These are phyloP conservation scores for Thymus mandschuricus DNA, from an alignment of 257 asterid species.

Conservation along the genomic window DNA sequence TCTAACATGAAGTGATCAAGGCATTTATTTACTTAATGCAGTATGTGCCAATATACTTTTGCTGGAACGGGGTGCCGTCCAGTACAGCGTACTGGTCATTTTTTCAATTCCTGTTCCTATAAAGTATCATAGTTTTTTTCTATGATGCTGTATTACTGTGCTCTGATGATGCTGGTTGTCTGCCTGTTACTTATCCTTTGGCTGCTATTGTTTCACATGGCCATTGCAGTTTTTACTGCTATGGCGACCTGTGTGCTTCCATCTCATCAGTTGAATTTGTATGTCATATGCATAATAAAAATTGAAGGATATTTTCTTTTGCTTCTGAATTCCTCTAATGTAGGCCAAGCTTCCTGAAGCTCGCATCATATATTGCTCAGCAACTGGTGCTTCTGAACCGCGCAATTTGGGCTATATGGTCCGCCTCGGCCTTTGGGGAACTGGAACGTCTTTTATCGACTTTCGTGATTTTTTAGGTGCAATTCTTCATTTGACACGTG, in stretches of 20 bases:
- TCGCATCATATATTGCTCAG: conserved; percentile 95
- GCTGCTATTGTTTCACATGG: conserved; percentile 15
- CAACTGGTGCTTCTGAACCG: conserved; percentile 99
- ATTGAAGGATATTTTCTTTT: conserved; percentile 29
- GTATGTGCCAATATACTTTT: background rate
- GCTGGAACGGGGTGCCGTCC: conserved; percentile 8
- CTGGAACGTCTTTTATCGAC: conserved; percentile 85
- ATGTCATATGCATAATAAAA: conserved; percentile 23
- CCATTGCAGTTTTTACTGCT: conserved; percentile 26
- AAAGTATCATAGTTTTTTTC: conserved; percentile 13
- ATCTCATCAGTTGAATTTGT: conserved; percentile 15
- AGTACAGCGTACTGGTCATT: background rate
- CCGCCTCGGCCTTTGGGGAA: conserved; percentile 99
- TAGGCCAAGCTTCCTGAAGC: conserved; percentile 98
- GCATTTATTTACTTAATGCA: background rate
- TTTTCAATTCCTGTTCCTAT: conserved; percentile 14
- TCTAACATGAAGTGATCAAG: background rate
- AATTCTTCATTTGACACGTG: conserved; percentile 29
- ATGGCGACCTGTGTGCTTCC: conserved; percentile 11
- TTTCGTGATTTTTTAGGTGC: conserved; percentile 90
- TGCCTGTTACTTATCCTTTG: background rate
- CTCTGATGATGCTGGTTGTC: background rate
- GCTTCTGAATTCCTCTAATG: conserved; percentile 39
- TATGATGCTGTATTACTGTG: conserved; percentile 8
- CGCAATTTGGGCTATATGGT: conserved; percentile 99